Percentiles rank a stretch among this genome's conserved stretches.
Conservation (phyloP, 2,329 filamentous ascomycete genomes). For the Trichoderma sp. region DNA sequence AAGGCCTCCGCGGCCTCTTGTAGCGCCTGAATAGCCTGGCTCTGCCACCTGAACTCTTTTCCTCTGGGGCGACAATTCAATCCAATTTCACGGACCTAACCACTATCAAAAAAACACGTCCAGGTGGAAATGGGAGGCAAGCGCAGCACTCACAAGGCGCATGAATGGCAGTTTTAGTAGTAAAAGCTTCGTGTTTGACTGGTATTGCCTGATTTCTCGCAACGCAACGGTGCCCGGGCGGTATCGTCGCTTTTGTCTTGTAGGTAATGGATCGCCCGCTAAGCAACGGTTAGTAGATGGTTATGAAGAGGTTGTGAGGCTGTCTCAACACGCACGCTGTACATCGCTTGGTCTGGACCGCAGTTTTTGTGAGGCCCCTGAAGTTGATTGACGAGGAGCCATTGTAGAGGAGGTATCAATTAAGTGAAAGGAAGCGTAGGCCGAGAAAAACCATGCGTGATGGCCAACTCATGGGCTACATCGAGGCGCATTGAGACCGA, state of each 20-base stretch:
- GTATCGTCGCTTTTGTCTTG: slow-evolving; percentile 61
- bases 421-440: neutral
- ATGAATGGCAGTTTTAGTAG: slow-evolving; percentile 78
- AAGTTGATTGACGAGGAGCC: slow-evolving; percentile 10
- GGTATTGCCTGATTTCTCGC: slow-evolving; percentile 87
- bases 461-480: slow-evolving; percentile 5
- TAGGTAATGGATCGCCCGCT: slow-evolving; percentile 73
- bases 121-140: neutral
- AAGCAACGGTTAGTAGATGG: slow-evolving; percentile 23
- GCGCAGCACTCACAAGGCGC: slow-evolving; percentile 51
- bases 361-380: slow-evolving; percentile 21
- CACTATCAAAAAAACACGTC: neutral
- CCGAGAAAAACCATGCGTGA: neutral
- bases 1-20: slow-evolving; percentile 97
- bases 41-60: slow-evolving; percentile 87
- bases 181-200: slow-evolving; percentile 83
- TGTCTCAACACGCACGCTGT: slow-evolving; percentile 35
- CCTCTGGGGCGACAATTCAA: slow-evolving; percentile 59
- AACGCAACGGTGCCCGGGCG: slow-evolving; percentile 80
- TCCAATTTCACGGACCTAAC: slow-evolving; percentile 62
- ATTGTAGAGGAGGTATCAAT: slow-evolving; percentile 4
- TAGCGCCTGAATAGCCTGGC: slow-evolving; percentile 85
- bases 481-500: neutral
- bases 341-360: slow-evolving; percentile 38
- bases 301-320: too few relatives aligned